Base-by-base conservation (phyloP, 1,284 basidiomycete species). In the Irpex rosettiformis region DNA sequence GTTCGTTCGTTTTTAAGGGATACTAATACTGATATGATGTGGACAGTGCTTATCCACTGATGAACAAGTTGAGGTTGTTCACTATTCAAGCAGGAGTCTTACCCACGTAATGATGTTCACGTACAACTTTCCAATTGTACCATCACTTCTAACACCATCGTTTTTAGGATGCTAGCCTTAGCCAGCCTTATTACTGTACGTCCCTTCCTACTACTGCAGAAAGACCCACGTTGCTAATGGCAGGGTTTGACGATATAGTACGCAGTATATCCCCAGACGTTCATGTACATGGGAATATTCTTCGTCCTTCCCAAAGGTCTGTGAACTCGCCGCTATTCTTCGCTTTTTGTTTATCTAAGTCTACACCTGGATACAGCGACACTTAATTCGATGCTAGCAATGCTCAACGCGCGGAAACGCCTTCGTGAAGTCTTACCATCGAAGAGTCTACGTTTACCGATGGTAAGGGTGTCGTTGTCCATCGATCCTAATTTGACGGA, bases 211-310 rank as follows among this genome's bases (percentile, higher is more conserved):
- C 18, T 16, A 4, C 11, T 33, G 30, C 43, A 47, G 8, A 49
- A 24, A 49, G 7, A 13, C 48, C 24, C 27, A 24, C 24, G 22
- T 24, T 25, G 48, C 48, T 49, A 8, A 25, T 24, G 10, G 21
- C 8, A 3, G 8, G 7, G 6, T n/a, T 47, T 18, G 10, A 5
- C n/a, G 11, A 22, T 27, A 24, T 24, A 58, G 57, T 58, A 42
- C 33, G 45, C 33, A 13, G 21, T 55, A 18, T 54, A 47, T 22
- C 53, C 57, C 13, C 8, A 27, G 21, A 58, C 57, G 16, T 58
- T 55, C 27, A 33, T 55, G n/a, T 58, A 54, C 29, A 58, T 58
- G 28, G 57, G 52, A 4, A 48, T 58, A n/a, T 58, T 54, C 53
- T 58, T 54, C 43, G 49, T 45, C 25, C 29, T 54, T n/a, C 30